A percentile compares a stretch with the other conserved stretches of the same genome.
Evolutionary conservation across 83 land plant species (phyloP).

Genomic region (Picea engelmannii): DNA sequence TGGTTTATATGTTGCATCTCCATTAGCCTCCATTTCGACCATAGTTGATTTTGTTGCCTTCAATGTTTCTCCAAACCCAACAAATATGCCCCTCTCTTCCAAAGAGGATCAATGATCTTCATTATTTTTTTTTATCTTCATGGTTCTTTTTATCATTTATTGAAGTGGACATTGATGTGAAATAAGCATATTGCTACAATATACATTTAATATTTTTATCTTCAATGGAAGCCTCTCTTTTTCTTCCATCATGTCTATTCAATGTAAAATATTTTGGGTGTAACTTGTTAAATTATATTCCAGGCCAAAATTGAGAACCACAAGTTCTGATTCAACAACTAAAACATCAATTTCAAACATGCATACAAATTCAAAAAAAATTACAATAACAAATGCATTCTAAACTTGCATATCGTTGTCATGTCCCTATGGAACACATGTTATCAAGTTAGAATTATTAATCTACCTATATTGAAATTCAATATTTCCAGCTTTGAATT

Average conservation of each 20-base stretch:
- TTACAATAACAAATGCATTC: background rate
- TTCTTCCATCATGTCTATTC: background rate
- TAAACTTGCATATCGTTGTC: no score
- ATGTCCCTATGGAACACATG: no score
- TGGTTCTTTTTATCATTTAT: background rate
- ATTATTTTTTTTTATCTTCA: background rate
- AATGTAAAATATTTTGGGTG: background rate
- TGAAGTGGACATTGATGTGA: background rate
- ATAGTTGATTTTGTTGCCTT: constrained; percentile 8
- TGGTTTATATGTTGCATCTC: background rate
- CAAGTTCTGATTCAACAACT: background rate
- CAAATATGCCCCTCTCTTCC: background rate
- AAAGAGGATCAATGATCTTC: background rate
- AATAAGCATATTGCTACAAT: background rate
- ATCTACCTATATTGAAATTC: no score
- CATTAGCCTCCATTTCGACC: constrained; percentile 5
- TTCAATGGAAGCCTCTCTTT: background rate
- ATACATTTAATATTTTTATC: background rate
- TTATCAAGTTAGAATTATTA: no score
- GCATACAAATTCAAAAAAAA: background rate
- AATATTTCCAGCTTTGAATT: no score
- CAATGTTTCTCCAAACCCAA: background rate
- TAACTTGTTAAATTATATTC: background rate
- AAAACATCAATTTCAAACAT: background rate
- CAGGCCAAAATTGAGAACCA: background rate